These are phyloP conservation scores for Phytophthora melonis DNA, from an alignment of 352 stramenopile genomes.

Conservation along the genomic window DNA sequence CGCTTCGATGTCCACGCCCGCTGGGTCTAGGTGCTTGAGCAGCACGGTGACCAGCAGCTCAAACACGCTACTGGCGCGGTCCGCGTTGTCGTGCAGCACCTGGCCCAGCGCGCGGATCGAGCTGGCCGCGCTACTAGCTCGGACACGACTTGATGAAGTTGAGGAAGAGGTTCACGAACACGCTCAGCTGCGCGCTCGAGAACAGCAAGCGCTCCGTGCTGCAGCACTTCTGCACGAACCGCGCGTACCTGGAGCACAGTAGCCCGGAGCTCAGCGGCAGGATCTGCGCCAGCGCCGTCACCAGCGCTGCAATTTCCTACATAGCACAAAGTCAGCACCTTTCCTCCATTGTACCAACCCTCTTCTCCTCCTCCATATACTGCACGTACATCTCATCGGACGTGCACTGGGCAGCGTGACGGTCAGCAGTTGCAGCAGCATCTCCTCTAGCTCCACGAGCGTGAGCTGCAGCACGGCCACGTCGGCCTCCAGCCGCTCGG, in stretches of 20 bases:
- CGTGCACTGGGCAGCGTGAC: conserved; percentile 70
- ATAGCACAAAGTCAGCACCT: not conserved
- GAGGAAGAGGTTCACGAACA: conserved; percentile 78
- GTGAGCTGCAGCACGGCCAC: conserved; percentile 62
- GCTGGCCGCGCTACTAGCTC: conserved; percentile 78
- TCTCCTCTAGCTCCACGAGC: conserved; percentile 85
- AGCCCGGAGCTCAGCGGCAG: conserved; percentile 76
- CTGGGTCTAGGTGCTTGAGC: too few relatives aligned
- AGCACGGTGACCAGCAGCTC: too few relatives aligned
- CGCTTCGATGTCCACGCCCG: too few relatives aligned
- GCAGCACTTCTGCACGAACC: conserved; percentile 82
- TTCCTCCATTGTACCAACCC: not conserved
- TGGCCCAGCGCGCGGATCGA: conserved; percentile 75
- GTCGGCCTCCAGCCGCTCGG: too few relatives aligned
- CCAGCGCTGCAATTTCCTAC: conserved; percentile 72
- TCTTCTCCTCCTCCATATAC: too few relatives aligned
- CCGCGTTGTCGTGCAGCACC: conserved; percentile 86
- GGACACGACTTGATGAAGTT: conserved; percentile 79
- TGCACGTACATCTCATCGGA: conserved; percentile 68
- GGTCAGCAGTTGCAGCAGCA: conserved; percentile 71
- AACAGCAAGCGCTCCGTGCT: conserved; percentile 79
- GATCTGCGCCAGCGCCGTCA: conserved; percentile 65
- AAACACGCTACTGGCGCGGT: too few relatives aligned
- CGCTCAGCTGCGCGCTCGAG: conserved; percentile 57
- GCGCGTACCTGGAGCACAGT: conserved; percentile 79